phyloP scores from a whole-genome alignment of 2,329 filamentous ascomycete species.

The Aspergillus ochraceus region DNA sequence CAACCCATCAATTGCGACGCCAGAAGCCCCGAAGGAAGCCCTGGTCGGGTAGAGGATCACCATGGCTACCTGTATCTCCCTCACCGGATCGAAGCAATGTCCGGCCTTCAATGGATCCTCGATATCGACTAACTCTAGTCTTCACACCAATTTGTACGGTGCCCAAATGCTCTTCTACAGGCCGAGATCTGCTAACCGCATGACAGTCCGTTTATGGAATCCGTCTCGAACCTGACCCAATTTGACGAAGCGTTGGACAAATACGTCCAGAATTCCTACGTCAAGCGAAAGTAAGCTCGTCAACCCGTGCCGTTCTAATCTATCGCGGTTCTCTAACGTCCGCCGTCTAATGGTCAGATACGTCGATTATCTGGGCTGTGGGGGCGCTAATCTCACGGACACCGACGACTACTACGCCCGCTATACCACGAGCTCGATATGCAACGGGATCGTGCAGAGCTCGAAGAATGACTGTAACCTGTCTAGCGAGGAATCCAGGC shows the following conservation, averaged over 20 bases:
- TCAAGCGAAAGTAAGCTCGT: conserved; percentile 69
- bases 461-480: conserved; percentile 71
- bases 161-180: not conserved
- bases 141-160: conserved; percentile 66
- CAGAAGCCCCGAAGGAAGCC: not conserved
- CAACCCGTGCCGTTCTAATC: not conserved
- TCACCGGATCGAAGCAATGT: conserved; percentile 69
- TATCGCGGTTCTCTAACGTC: conserved; percentile 2
- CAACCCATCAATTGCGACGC: not conserved
- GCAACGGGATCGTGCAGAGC: conserved; percentile 91
- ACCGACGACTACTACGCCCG: conserved; percentile 84
- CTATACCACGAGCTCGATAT: conserved; percentile 88
- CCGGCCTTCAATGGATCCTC: conserved; percentile 71
- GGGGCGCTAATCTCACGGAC: conserved; percentile 72
- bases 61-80: conserved; percentile 61
- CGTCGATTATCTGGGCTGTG: conserved; percentile 76
- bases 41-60: conserved; percentile 21
- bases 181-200: conserved; percentile 25
- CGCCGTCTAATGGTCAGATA: conserved; percentile 61
- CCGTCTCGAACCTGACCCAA: conserved; percentile 70
- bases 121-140: conserved; percentile 61
- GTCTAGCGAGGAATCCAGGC: conserved; percentile 62
- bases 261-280: conserved; percentile 74
- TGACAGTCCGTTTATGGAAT: conserved; percentile 77
- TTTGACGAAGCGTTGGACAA: conserved; percentile 74